Evolutionary conservation across 2,329 filamentous ascomycete species (phyloP).

Genomic region (Ophiostoma angusticollis): DNA sequence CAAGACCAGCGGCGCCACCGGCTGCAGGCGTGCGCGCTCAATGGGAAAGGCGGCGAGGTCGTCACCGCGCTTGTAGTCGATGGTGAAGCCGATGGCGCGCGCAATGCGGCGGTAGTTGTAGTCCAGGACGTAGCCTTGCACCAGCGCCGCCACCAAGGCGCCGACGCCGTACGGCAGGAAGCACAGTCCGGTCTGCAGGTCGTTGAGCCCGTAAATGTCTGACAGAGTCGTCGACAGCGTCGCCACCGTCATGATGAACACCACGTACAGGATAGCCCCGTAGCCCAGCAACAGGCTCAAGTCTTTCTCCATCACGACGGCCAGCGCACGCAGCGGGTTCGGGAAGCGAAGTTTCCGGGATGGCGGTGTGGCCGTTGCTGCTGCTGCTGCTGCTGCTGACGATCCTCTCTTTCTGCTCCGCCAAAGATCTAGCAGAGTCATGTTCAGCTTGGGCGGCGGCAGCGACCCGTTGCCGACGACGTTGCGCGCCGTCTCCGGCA

Average conservation of each 20-base stretch:
- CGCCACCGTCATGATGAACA: slow-evolving; percentile 41
- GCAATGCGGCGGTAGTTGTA: slow-evolving; percentile 63
- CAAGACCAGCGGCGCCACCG: slow-evolving; percentile 36
- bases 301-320: slow-evolving; percentile 44
- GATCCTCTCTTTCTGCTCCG: not conserved
- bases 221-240: slow-evolving; percentile 40
- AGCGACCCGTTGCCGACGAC: slow-evolving; percentile 53
- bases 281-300: slow-evolving; percentile 40
- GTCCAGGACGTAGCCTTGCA: slow-evolving; percentile 45
- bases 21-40: slow-evolving; percentile 34
- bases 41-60: slow-evolving; percentile 37
- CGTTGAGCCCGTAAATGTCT: slow-evolving; percentile 36
- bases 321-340: slow-evolving; percentile 43
- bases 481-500: slow-evolving; percentile 47
- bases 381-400: slow-evolving; percentile 23
- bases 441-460: slow-evolving; percentile 44
- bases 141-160: slow-evolving; percentile 33
- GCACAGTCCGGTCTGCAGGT: slow-evolving; percentile 39
- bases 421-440: slow-evolving; percentile 39
- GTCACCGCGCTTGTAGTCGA: slow-evolving; percentile 45
- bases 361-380: slow-evolving; percentile 21
- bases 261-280: slow-evolving; percentile 41
- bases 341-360: slow-evolving; percentile 40
- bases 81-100: slow-evolving; percentile 43
- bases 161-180: slow-evolving; percentile 42